These are phyloP conservation scores for Phytophthora palmivora DNA, from an alignment of 352 stramenopile genomes.

Conservation along the genomic window DNA sequence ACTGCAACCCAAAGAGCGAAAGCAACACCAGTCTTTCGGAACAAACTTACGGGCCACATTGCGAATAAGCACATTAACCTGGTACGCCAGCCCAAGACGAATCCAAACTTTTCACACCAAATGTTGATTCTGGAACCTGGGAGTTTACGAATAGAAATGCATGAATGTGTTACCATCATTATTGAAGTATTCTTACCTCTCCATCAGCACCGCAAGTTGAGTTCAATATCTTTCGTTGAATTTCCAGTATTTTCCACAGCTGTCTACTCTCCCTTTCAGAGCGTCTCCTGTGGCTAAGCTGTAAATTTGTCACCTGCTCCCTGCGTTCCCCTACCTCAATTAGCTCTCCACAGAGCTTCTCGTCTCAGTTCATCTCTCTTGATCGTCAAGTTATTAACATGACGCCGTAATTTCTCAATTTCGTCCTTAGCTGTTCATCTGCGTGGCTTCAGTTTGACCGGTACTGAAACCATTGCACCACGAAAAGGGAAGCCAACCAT, in stretches of 20 bases:
- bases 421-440: slow-evolving; percentile 6
- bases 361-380: background rate
- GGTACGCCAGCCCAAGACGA: background rate
- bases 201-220: background rate
- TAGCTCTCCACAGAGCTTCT: too few relatives aligned
- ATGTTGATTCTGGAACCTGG: slow-evolving; percentile 12
- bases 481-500: slow-evolving; percentile 5
- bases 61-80: slow-evolving; percentile 6
- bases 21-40: background rate
- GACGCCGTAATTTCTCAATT: background rate
- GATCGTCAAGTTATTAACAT: background rate
- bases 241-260: slow-evolving; percentile 40
- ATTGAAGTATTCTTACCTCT: background rate
- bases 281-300: too few relatives aligned
- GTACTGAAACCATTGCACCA: background rate
- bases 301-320: too few relatives aligned
- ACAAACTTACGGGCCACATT: slow-evolving; percentile 20
- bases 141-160: too few relatives aligned
- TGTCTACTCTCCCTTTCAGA: background rate
- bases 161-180: background rate
- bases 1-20: too few relatives aligned
- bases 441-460: background rate
- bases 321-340: too few relatives aligned
- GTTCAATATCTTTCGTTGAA: slow-evolving; percentile 30
- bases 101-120: background rate